Evolutionary conservation across 2,329 filamentous ascomycete genomes (phyloP), one percentile per base, ranked within the genome.

Genomic region (Ceratocystis lukuohia): DNA sequence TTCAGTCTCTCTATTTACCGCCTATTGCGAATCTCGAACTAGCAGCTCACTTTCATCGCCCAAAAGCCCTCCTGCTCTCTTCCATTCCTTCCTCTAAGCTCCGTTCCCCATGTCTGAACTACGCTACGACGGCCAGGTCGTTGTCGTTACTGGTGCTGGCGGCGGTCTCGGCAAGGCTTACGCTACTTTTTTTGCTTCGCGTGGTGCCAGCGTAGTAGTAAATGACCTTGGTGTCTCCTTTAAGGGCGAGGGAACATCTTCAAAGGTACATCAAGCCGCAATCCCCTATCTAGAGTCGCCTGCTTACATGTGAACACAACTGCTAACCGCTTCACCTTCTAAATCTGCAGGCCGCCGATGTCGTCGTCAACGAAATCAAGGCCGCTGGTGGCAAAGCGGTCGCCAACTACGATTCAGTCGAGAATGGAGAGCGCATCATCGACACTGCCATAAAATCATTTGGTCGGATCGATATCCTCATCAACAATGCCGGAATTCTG

Each of bases 401-500:
- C 62, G 91, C 93, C 77, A 97, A 96, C 84, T 97, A 97, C 82
- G 89, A 99, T 80, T 86, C 84, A 75, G 93, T 96, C 78, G 90
- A 94, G 80, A 83, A 93, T 73, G 94, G 94, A 73, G 93, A 97
- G 69, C 88, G 84, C 77, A 97, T 99, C 76, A 95, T 99, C 78
- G 87, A 93, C 71, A 92, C 89, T 28, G 89, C 89, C 72, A 88
- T 94, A 75, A 80, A 89, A 76, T 80, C 80, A 66, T 94, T 87
- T 74, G 89, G 93, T 71, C 89, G 93, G 73, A 84, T 99, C 77
- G 93, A 99, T 76, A 80, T 99, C 70, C 86, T 99, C 72, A 88
- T 99, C 78, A 99, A 99, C 83, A 99, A 97, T 75, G 94, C 94
- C 69, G 93, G 94, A 74, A 97, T 97, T 74, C 82, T 96, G 68